Evolutionary conservation across 108 stramenopile species (phyloP), one percentile per base, ranked within the genome.

Genomic region (Bacterosira constricta): DNA sequence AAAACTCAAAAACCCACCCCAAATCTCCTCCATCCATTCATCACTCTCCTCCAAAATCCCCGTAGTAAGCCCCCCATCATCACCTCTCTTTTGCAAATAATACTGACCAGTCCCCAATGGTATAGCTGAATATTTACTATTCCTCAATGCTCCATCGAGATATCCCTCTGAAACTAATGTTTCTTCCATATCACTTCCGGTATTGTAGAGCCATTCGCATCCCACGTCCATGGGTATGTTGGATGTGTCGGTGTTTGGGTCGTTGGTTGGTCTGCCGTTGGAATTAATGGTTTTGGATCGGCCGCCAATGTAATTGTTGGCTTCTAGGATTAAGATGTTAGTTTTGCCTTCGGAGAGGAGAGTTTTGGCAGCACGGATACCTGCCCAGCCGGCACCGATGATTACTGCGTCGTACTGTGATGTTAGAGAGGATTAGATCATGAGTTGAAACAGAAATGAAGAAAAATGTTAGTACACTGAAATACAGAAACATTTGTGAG

Each of bases 371-470:
- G 64, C 64, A 36, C 64, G 64, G 31, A 66, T 66, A 5, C 64
- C 64, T 1, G 64, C 64, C 64, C 64, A 66, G 34, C 64, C 64
- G 30, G 64, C 47, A 1, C 64, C 64, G 13, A 66, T 36, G 12
- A 66, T 36, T 0, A 66, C 17, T 6, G 64, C 64, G 27, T 66
- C 64, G 46, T 66, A 66, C 42, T 61, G 60, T 45, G 9, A 0
- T 23, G 13, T 1, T 41, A n/a, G 27, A 4, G 6, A 1, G 13
- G n/a, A 5, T 29, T 5, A 25, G 5, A 3, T 20, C 12, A 53
- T 30, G 4, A 29, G 20, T 10, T 55, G 31, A 35, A 3, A 31
- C 23, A 11, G 47, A 1, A 13, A 25, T 6, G 21, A 13, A 20
- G 47, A 47, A 25, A 49, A 47, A 18, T 0, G 23, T 10, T 4